These are phyloP conservation scores for Hypomyces rosellus DNA, from an alignment of 2,329 filamentous ascomycete genomes.

Conservation along the genomic window DNA sequence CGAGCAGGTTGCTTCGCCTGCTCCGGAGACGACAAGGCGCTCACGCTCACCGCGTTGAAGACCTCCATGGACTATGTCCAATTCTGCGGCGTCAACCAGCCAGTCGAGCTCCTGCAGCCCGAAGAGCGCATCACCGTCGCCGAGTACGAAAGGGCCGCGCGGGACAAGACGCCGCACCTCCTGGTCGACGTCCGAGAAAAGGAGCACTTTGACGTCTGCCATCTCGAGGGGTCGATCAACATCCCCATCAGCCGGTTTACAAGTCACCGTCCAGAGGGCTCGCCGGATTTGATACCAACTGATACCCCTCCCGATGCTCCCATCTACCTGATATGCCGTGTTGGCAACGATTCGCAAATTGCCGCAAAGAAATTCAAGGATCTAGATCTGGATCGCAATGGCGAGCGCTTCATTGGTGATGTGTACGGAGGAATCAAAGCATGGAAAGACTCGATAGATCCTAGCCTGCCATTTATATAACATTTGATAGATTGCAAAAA, in stretches of 20 bases:
- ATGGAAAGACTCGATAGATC: constrained; percentile 65
- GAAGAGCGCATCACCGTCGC: constrained; percentile 62
- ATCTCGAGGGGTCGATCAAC: constrained; percentile 69
- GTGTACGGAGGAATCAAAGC: constrained; percentile 65
- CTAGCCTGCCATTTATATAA: constrained; percentile 46
- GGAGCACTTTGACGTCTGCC: constrained; percentile 77
- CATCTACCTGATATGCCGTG: constrained; percentile 66
- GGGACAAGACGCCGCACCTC: constrained; percentile 36
- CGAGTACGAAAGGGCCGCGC: constrained; percentile 44
- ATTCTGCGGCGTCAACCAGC: constrained; percentile 66
- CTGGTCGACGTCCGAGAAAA: constrained; percentile 80
- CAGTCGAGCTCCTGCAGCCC: constrained; percentile 50
- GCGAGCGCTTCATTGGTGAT: constrained; percentile 58
- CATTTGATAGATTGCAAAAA: constrained; percentile 3
- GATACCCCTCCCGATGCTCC: constrained; percentile 38
- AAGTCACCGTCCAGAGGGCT: constrained; percentile 31
- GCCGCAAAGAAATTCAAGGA: constrained; percentile 60
- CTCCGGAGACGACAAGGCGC: constrained; percentile 43
- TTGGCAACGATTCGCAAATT: constrained; percentile 74
- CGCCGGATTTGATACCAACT: constrained; percentile 31
- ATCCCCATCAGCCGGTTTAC: constrained; percentile 55
- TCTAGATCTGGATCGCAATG: constrained; percentile 45
- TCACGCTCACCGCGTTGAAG: constrained; percentile 57
- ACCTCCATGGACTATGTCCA: constrained; percentile 72
- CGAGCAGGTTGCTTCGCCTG: constrained; percentile 72